These are phyloP conservation scores for Gossypium schwendimanii DNA, from an alignment of 441 rosid genomes.

Conservation along the genomic window DNA sequence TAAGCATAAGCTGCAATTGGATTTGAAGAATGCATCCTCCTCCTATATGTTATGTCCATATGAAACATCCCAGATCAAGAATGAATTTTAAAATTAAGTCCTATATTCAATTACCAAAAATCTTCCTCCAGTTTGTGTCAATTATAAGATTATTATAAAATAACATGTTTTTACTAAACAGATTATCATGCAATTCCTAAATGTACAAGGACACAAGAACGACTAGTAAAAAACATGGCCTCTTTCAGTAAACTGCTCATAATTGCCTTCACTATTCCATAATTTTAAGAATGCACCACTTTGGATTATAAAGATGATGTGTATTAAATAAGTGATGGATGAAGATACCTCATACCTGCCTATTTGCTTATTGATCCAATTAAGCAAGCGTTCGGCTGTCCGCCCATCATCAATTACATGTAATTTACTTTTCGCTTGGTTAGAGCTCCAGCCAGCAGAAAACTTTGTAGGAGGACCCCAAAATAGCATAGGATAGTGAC, in stretches of 20 bases:
- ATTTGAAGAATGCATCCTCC: not conserved
- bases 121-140: not conserved
- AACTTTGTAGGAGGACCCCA: conserved; percentile 80
- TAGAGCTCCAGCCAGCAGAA: conserved; percentile 49
- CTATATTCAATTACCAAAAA: not conserved
- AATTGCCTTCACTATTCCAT: conserved; percentile 2
- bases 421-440: conserved; percentile 47
- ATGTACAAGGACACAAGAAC: not conserved
- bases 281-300: not conserved
- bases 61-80: not conserved
- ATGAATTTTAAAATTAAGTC: not conserved
- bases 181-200: not conserved
- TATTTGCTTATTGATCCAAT: conserved; percentile 78
- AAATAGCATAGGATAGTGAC: conserved; percentile 84
- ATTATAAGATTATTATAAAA: not conserved
- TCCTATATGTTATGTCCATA: not conserved
- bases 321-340: conserved; percentile 10
- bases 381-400: conserved; percentile 78
- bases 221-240: not conserved
- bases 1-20: not conserved
- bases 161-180: not conserved
- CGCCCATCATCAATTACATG: conserved; percentile 55
- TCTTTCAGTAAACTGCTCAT: not conserved
- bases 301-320: not conserved
- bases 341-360: conserved; percentile 53